phyloP scores from a whole-genome alignment of 2,329 filamentous ascomycete species.

The Orbilia blumenaviensis region DNA sequence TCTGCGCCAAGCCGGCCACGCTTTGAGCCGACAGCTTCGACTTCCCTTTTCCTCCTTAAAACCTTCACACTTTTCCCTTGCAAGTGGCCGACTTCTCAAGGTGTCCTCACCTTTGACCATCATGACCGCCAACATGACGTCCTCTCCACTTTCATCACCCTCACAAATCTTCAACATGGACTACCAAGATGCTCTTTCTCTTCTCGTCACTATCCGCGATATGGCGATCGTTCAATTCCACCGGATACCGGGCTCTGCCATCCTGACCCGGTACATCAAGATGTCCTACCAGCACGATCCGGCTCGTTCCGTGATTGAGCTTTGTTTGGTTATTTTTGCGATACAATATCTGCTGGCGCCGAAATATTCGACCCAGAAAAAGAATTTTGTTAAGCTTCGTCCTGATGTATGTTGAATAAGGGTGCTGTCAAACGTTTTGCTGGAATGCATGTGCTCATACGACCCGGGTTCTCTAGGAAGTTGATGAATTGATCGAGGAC shows the following conservation, averaged over 20 bases:
- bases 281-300: conserved; percentile 98
- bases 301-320: conserved; percentile 88
- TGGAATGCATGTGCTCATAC: conserved; percentile 21
- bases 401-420: conserved; percentile 71
- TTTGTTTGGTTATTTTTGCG: conserved; percentile 93
- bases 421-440: not conserved
- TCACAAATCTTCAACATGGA: conserved; percentile 64
- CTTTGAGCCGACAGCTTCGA: conserved; percentile 24
- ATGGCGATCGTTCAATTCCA: conserved; percentile 76
- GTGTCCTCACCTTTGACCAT: conserved; percentile 22
- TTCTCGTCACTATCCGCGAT: conserved; percentile 67
- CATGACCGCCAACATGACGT: conserved; percentile 47
- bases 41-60: conserved; percentile 23
- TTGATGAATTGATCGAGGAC: conserved; percentile 94
- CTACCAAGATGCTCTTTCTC: conserved; percentile 67
- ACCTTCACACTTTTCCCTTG: conserved; percentile 16
- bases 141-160: conserved; percentile 21
- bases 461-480: conserved; percentile 69
- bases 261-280: conserved; percentile 92
- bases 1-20: conserved; percentile 35
- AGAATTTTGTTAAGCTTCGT: conserved; percentile 85
- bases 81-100: conserved; percentile 13
- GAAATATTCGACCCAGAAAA: conserved; percentile 89
- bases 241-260: conserved; percentile 90
- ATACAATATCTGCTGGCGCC: conserved; percentile 91